Evolutionary conservation across 768 basidiomycete genomes (phyloP).

Genomic region (Leccinum barrowsii): DNA sequence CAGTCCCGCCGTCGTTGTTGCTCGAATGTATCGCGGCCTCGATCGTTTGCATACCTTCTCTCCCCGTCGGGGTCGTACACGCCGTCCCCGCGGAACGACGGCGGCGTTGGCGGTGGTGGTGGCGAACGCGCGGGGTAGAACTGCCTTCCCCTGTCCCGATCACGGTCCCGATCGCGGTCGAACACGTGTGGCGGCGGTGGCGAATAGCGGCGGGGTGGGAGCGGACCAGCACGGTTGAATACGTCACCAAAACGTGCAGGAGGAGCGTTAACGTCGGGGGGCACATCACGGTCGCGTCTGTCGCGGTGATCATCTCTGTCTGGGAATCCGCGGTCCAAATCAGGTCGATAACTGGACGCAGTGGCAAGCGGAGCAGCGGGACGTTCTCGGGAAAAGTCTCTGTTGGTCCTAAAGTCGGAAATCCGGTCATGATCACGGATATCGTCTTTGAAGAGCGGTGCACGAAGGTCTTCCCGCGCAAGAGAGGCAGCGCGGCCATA

Average conservation of each 20-base stretch:
- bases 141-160: slow-evolving; percentile 26
- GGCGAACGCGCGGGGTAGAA: slow-evolving; percentile 34
- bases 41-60: slow-evolving; percentile 29
- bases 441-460: slow-evolving; percentile 29
- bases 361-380: slow-evolving; percentile 8
- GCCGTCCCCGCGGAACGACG: slow-evolving; percentile 19
- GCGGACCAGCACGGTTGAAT: slow-evolving; percentile 17
- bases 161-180: slow-evolving; percentile 32
- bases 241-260: slow-evolving; percentile 35
- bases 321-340: slow-evolving; percentile 33
- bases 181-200: slow-evolving; percentile 32
- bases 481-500: slow-evolving; percentile 27
- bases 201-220: slow-evolving; percentile 14
- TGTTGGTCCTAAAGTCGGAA: slow-evolving; percentile 25
- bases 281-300: slow-evolving; percentile 37
- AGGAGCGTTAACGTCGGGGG: slow-evolving; percentile 33
- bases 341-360: slow-evolving; percentile 36
- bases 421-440: slow-evolving; percentile 27
- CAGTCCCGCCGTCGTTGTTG: slow-evolving; percentile 28
- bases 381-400: slow-evolving; percentile 37
- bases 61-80: slow-evolving; percentile 35
- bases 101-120: slow-evolving; percentile 13
- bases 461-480: slow-evolving; percentile 34
- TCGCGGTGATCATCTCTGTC: slow-evolving; percentile 30
- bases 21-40: slow-evolving; percentile 32